Conservation (phyloP, 1,284 basidiomycete genomes). For the Wolfiporia cocos region DNA sequence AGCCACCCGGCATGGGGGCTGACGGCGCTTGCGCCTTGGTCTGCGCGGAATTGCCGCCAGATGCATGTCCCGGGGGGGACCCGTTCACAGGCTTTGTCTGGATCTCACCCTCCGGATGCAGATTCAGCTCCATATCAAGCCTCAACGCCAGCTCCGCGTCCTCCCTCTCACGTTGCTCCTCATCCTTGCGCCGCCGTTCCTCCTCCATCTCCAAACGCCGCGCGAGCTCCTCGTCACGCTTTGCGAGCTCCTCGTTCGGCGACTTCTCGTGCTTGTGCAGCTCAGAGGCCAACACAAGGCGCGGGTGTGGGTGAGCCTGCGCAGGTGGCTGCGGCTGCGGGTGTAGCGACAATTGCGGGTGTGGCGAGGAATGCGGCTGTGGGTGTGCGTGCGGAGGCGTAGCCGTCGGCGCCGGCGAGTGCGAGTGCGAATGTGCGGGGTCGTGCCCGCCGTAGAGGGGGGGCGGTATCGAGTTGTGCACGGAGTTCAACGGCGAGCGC, state of each 20-base stretch:
- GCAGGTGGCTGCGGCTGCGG: slow-evolving; percentile 11
- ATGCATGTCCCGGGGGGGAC: not conserved
- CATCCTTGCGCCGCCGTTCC: slow-evolving; percentile 26
- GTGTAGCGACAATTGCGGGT: slow-evolving; percentile 12
- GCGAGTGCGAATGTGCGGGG: not conserved
- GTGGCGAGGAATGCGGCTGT: slow-evolving; percentile 11
- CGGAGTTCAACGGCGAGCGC: no score
- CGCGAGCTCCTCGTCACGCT: slow-evolving; percentile 20
- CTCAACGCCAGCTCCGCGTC: slow-evolving; percentile 28
- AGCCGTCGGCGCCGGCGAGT: no score
- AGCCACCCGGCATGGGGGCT: slow-evolving; percentile 7
- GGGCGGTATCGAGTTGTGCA: not conserved
- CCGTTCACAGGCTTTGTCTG: not conserved
- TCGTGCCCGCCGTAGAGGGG: not conserved
- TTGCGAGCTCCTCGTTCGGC: slow-evolving; percentile 10
- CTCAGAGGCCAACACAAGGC: not conserved
- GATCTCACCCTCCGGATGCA: slow-evolving; percentile 6
- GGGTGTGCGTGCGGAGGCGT: not conserved
- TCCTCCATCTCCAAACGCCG: slow-evolving; percentile 29
- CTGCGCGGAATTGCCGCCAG: not conserved
- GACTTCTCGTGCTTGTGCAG: not conserved
- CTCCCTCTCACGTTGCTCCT: slow-evolving; percentile 28
- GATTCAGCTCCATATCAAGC: slow-evolving; percentile 30
- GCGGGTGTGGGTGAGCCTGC: slow-evolving; percentile 6
- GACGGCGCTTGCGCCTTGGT: not conserved